Conservation (phyloP, 495 filamentous ascomycete genomes). For the Lasiosphaeris hirsuta region DNA sequence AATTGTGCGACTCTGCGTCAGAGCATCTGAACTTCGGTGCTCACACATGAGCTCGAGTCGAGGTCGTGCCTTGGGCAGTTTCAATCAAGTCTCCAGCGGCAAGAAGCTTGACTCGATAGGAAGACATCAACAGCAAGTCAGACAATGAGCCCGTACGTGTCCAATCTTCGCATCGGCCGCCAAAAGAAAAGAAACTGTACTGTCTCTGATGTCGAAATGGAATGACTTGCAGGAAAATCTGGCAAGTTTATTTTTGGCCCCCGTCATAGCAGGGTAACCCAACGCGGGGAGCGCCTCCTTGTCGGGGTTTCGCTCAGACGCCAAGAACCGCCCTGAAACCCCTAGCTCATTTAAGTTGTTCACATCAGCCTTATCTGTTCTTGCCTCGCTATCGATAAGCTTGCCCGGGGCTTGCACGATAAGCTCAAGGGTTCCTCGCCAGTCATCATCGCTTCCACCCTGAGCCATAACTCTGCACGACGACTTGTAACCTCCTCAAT, state of each 20-base stretch:
- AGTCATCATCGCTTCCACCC: too few species aligned
- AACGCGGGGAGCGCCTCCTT: background rate
- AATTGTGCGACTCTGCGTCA: too few species aligned
- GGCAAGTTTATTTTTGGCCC: too few species aligned
- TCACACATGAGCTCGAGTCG: too few species aligned
- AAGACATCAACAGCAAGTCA: background rate
- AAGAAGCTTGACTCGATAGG: background rate
- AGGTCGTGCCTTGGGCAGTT: too few species aligned
- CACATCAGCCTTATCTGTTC: background rate
- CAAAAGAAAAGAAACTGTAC: background rate
- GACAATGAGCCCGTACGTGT: background rate
- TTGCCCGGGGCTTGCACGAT: too few species aligned
- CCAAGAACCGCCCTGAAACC: background rate
- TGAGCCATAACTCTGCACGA: too few species aligned
- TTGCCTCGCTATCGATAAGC: background rate
- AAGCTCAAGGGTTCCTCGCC: too few species aligned
- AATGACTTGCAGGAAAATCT: slow-evolving; percentile 6
- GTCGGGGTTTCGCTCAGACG: background rate
- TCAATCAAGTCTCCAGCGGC: background rate
- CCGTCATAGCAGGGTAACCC: background rate
- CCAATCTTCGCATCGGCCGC: background rate
- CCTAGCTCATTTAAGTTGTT: background rate
- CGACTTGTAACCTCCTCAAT: too few species aligned
- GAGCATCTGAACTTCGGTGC: too few species aligned
- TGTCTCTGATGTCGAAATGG: background rate